Evolutionary conservation across 2,329 filamentous ascomycete genomes (phyloP).

Genomic region (Penicillium psychrosexuale): DNA sequence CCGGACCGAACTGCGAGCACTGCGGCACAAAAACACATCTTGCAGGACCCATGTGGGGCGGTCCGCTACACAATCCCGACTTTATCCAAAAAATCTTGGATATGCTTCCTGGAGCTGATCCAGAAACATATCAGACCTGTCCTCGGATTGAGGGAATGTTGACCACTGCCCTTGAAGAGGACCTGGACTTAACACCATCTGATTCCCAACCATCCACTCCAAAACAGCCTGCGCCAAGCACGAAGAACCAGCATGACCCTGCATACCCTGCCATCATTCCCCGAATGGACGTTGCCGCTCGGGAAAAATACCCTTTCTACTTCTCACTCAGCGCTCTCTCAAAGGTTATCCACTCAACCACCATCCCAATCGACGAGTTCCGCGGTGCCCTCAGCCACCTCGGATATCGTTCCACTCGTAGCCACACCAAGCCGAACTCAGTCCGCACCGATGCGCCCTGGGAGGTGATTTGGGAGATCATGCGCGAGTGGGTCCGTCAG

Average conservation of each 20-base stretch:
- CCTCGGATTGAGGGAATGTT: conserved; percentile 88
- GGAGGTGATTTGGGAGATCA: conserved; percentile 85
- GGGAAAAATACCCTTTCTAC: conserved; percentile 82
- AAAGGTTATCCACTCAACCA: conserved; percentile 73
- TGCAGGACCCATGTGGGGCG: conserved; percentile 91
- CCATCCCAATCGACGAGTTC: conserved; percentile 74
- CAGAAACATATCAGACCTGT: conserved; percentile 72
- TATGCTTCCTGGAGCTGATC: conserved; percentile 64
- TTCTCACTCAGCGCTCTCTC: conserved; percentile 72
- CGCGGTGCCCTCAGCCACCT: conserved; percentile 76
- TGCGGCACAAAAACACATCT: conserved; percentile 85
- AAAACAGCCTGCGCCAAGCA: not conserved
- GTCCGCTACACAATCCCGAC: conserved; percentile 76
- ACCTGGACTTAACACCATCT: conserved; percentile 30
- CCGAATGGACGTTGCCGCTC: conserved; percentile 56
- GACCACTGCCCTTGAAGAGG: conserved; percentile 79
- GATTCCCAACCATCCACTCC: conserved; percentile 7
- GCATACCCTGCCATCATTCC: conserved; percentile 38
- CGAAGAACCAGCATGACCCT: conserved; percentile 8
- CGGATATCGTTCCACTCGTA: conserved; percentile 79
- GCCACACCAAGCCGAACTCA: conserved; percentile 83
- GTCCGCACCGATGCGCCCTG: conserved; percentile 94
- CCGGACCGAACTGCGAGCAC: conserved; percentile 68
- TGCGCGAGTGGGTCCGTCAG: conserved; percentile 86
- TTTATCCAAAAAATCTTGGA: conserved; percentile 79